Conservation (phyloP, 2,329 filamentous ascomycete genomes). For the Gaeumannomyces sp. region DNA sequence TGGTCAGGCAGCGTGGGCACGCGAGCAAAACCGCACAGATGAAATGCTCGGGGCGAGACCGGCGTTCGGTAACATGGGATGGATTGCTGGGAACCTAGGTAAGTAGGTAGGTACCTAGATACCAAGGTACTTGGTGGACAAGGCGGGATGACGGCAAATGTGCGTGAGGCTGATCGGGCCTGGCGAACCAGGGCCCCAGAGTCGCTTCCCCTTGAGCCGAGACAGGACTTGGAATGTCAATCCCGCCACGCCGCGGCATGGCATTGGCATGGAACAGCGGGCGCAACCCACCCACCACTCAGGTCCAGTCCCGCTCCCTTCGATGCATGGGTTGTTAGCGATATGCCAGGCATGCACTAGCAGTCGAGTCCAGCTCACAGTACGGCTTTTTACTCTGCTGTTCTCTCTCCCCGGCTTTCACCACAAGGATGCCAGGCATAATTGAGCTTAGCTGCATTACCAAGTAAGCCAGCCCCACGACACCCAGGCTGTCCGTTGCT, state of each 20-base stretch:
- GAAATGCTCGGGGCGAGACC: background rate
- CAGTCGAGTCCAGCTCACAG: too few relatives aligned
- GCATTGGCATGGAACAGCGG: too few relatives aligned
- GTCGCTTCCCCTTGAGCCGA: background rate
- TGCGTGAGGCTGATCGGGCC: background rate
- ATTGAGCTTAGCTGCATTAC: background rate
- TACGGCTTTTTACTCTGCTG: too few relatives aligned
- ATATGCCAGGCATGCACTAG: background rate
- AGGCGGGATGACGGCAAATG: background rate
- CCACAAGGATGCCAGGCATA: background rate
- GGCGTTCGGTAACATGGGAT: background rate
- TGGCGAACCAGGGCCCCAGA: background rate
- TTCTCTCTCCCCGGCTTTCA: background rate
- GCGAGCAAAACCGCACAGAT: background rate
- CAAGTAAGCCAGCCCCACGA: too few relatives aligned
- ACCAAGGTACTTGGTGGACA: too few relatives aligned
- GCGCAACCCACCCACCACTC: background rate
- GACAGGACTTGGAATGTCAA: background rate
- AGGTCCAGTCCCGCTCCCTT: too few relatives aligned
- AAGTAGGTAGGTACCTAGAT: too few relatives aligned
- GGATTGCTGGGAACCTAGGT: too few relatives aligned
- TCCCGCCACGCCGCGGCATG: background rate
- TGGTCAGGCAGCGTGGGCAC: too few relatives aligned
- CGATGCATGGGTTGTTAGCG: background rate
- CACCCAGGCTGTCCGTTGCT: background rate